Evolutionary conservation across 163 green algal genomes (phyloP).

Genomic region (Scenedesmus sp.): DNA sequence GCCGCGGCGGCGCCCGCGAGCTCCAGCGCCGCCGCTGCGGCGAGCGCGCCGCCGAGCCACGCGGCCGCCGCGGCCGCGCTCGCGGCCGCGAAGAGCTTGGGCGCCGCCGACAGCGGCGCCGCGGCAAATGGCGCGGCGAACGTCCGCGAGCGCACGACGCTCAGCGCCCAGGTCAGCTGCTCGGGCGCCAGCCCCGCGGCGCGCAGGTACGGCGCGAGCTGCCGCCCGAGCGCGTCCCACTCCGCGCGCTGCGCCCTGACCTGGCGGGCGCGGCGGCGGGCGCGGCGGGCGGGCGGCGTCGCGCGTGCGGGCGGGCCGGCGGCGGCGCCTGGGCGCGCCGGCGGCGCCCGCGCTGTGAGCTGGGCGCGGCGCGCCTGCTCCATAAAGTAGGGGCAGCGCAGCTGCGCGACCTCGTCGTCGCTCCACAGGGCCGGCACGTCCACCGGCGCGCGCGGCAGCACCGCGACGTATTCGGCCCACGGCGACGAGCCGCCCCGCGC

Average conservation of each 20-base stretch:
- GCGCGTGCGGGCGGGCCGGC: no score
- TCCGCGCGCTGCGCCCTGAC: slow-evolving; percentile 17
- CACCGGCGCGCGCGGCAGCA: slow-evolving; percentile 20
- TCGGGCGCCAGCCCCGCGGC: background rate
- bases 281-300: no score
- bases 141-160: slow-evolving; percentile 9
- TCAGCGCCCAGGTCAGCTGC: slow-evolving; percentile 25
- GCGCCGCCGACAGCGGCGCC: slow-evolving; percentile 12
- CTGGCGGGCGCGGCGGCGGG: background rate
- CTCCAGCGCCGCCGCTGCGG: background rate
- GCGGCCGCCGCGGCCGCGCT: slow-evolving; percentile 8
- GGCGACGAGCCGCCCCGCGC: background rate
- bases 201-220: slow-evolving; percentile 5
- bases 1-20: slow-evolving; percentile 2
- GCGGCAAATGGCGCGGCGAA: slow-evolving; percentile 38
- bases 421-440: slow-evolving; percentile 37
- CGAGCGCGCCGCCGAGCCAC: background rate
- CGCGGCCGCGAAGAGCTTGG: slow-evolving; percentile 1
- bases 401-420: slow-evolving; percentile 17
- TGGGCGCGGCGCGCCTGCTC: background rate
- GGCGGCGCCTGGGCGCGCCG: no score
- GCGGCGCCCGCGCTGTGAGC: no score
- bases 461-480: slow-evolving; percentile 8
- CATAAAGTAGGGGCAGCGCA: slow-evolving; percentile 33
- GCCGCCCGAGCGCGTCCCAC: background rate